phyloP scores from a whole-genome alignment of 192 early-diverging fungal species.

The Rhizophagus clarus region DNA sequence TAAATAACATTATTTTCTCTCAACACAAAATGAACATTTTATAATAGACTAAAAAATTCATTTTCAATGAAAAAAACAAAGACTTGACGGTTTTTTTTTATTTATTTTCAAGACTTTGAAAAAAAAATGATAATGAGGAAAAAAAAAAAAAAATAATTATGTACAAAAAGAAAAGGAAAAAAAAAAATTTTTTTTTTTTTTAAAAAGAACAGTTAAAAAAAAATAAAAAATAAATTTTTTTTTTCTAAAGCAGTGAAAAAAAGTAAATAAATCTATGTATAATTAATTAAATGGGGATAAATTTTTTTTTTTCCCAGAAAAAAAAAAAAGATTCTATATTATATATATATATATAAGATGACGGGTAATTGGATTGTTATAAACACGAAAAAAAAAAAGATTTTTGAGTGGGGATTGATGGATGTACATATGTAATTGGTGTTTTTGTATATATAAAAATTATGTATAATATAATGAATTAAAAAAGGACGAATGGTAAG shows the following conservation, averaged over 20 bases:
- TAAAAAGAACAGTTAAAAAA: neutral
- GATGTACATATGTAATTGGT: neutral
- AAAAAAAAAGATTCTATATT: neutral
- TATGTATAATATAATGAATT: constrained; percentile 8
- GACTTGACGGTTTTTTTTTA: neutral
- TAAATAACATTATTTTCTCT: no score
- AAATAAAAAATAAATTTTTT: neutral
- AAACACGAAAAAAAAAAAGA: neutral
- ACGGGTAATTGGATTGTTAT: neutral
- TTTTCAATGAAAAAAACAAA: neutral
- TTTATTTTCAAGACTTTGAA: neutral
- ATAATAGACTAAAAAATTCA: neutral
- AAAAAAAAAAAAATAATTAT: neutral
- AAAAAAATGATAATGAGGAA: neutral
- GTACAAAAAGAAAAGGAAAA: neutral
- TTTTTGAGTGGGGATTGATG: neutral
- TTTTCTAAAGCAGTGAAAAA: neutral
- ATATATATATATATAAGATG: neutral
- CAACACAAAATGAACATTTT: no score
- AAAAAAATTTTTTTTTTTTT: neutral
- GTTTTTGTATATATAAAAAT: neutral
- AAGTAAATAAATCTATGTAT: neutral
- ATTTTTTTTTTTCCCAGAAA: neutral
- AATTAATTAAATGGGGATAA: neutral
- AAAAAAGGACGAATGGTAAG: neutral